Base-by-base conservation (phyloP, 768 basidiomycete genomes). In the Suillus alpinus region DNA sequence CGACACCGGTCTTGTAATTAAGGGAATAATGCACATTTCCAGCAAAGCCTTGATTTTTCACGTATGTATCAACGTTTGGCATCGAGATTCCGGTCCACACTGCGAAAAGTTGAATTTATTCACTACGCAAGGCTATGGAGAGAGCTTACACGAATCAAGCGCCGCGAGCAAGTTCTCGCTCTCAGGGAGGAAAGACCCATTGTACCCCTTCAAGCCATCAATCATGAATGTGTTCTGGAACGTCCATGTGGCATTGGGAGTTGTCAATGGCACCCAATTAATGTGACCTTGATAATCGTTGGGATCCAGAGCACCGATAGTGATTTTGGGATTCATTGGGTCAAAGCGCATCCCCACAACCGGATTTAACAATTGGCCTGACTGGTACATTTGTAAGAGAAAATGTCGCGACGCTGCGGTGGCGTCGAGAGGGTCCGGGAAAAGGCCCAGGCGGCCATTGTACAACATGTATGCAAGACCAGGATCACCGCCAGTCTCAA, bases 141-240 rank as follows among this genome's bases (percentile, higher is more conserved):
- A 14, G 58, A 23, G 43, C 73, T 58, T 44, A 73, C 71, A 37
- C 9, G 71, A 69, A 61, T 74, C 62, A 23, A 74, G 63, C 6
- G 63, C 61, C 23, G 66, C 71, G 23, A 34, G 66, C 50, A 71
- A 43, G 23, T 39, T 59, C 39, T 59, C 49, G 16, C 61, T 62
- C 31, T 36, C 20, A 4, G 73, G 68, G 32, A 73, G 63, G 23
- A 73, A 67, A 32, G 64, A 61, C 18, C 63, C 69, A 29, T 73
- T 65, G 23, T 73, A 74, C 4, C 72, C 73, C 34, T 73, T 73
- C 36, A 74, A 57, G 3, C 72, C 73, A 58, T 73, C 71, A 14
- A 73, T 62, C 6, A 8, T 49, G 47, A 73, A 68, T 14, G 43
- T 62, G 29, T 74, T 74, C 31, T 59, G 46, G 43, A 56, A 65